phyloP scores from a whole-genome alignment of 768 basidiomycete species.

The Dictyophora rubrovolvata region DNA sequence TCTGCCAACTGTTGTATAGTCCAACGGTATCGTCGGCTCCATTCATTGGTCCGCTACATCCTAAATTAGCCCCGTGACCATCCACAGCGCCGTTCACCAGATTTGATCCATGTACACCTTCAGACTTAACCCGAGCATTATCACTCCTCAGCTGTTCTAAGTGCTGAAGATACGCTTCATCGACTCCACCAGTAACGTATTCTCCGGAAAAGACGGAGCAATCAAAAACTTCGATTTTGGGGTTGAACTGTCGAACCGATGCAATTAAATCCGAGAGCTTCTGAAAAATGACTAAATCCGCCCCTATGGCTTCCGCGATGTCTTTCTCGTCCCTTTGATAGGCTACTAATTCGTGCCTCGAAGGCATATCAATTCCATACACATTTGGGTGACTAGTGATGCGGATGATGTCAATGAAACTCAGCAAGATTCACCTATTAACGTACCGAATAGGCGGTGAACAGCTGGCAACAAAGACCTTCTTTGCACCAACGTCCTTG shows the following conservation, averaged over 20 bases:
- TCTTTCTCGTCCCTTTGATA: slow-evolving; percentile 59
- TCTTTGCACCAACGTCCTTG: slow-evolving; percentile 94
- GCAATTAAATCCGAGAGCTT: slow-evolving; percentile 78
- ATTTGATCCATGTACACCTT: neutral
- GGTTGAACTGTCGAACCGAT: slow-evolving; percentile 81
- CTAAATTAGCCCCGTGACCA: slow-evolving; percentile 23
- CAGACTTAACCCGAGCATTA: slow-evolving; percentile 43
- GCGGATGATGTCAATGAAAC: neutral
- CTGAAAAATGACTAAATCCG: slow-evolving; percentile 94
- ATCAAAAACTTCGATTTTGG: slow-evolving; percentile 68
- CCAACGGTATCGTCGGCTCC: slow-evolving; percentile 71
- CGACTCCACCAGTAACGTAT: slow-evolving; percentile 91
- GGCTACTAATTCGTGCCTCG: slow-evolving; percentile 86
- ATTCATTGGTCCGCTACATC: slow-evolving; percentile 38
- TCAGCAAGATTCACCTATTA: neutral
- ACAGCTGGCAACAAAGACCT: slow-evolving; percentile 92
- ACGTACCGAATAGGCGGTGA: slow-evolving; percentile 87
- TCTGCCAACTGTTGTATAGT: slow-evolving; percentile 57
- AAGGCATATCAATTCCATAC: slow-evolving; percentile 99
- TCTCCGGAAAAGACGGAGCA: slow-evolving; percentile 98
- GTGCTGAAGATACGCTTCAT: slow-evolving; percentile 65
- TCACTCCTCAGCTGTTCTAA: slow-evolving; percentile 77
- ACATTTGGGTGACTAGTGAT: slow-evolving; percentile 72
- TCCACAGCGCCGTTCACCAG: slow-evolving; percentile 30
- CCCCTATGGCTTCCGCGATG: slow-evolving; percentile 77